Percentiles rank a stretch among this genome's conserved stretches.
Evolutionary conservation across 75 land plant genomes (phyloP).

Genomic region (Pinus tabuliformis): DNA sequence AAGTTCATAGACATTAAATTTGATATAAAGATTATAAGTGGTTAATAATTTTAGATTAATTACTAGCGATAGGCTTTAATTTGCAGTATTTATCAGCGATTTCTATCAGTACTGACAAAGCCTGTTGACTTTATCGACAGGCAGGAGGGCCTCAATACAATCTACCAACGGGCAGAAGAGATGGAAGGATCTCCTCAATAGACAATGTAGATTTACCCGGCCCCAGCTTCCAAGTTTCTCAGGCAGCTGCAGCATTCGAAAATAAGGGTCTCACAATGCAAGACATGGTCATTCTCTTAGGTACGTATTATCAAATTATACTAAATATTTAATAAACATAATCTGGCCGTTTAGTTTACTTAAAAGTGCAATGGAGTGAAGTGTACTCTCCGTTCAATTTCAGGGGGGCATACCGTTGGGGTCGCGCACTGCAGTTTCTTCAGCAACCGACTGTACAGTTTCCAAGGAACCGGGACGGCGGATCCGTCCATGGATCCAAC

Average conservation of each 20-base stretch:
- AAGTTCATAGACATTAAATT: too few relatives aligned
- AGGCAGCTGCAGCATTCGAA: neutral
- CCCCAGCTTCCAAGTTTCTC: neutral
- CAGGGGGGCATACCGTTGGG: constrained; percentile 79
- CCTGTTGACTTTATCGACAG: neutral
- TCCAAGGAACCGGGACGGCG: constrained; percentile 29
- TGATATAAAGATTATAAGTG: too few relatives aligned
- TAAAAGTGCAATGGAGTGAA: too few relatives aligned
- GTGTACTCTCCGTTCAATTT: too few relatives aligned
- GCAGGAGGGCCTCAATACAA: constrained; percentile 21
- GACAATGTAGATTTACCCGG: neutral
- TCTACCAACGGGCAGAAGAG: constrained; percentile 18
- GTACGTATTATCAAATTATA: too few relatives aligned
- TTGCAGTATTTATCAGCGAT: too few relatives aligned
- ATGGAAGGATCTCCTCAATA: neutral
- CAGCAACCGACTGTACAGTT: constrained; percentile 62
- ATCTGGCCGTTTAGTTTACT: too few relatives aligned
- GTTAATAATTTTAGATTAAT: too few relatives aligned
- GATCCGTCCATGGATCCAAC: constrained; percentile 58
- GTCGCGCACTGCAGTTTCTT: constrained; percentile 59
- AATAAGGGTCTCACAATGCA: constrained; percentile 1
- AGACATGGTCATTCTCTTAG: constrained; percentile 20
- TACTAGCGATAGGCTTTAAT: too few relatives aligned
- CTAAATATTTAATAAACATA: too few relatives aligned
- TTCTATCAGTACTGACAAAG: too few relatives aligned